Evolutionary conservation across 75 land plant species (phyloP), one percentile per base, ranked within the genome.

Genomic region (Selaginella moellendorffii): DNA sequence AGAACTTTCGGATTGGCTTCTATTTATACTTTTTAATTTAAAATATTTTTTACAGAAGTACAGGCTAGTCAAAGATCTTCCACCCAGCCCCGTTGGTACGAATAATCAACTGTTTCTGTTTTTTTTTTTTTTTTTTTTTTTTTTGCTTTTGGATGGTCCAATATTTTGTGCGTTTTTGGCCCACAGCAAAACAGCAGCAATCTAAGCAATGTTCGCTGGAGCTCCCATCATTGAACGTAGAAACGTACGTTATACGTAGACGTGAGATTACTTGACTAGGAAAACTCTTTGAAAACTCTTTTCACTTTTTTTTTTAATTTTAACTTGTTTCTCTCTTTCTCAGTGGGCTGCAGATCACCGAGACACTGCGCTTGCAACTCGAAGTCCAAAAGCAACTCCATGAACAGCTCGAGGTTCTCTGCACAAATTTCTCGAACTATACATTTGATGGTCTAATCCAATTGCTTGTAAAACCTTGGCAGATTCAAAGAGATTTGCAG

Each of bases 11-110:
- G 24, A 27, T n/a, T n/a, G n/a, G n/a, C n/a, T n/a, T n/a, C n/a
- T n/a, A n/a, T n/a, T n/a, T n/a, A n/a, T n/a, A n/a, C n/a, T n/a
- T n/a, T n/a, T n/a, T n/a, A n/a, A n/a, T n/a, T n/a, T n/a, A n/a
- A n/a, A 21, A 30, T 22, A 30, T 19, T n/a, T 54, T 19, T 22
- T 74, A 61, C 84, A 83, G 86, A 83, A 83, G 53, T 83, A 83
- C 63, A 68, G 86, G 28, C 72, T 71, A 27, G 80, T 80, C 18
- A 80, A 78, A 36, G 72, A 70, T 65, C 28, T 75, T 26, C 86
- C 83, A 63, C 68, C 65, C 8, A 27, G 69, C 21, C 27, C 71
- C 5, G 75, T 74, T 75, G 80, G 85, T 83, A 68, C 29, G 24
- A 19, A 54, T 20, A 2, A 18, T 54, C 2, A 5, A 24, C 2